Evolutionary conservation across 1,139 yeast genomes (phyloP).

Genomic region (Candida tetrigidarum): DNA sequence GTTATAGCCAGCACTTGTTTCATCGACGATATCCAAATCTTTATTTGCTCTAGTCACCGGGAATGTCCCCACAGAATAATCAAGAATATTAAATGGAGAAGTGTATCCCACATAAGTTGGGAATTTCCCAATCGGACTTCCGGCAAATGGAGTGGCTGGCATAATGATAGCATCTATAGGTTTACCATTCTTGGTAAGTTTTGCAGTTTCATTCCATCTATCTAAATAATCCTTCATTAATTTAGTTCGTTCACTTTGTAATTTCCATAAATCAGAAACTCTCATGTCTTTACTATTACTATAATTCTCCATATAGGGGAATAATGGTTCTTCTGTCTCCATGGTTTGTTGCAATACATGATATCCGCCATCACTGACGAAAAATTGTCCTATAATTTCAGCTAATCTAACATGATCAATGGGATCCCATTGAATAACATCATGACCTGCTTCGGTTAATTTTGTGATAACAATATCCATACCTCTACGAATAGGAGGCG

Average conservation of each 20-base stretch:
- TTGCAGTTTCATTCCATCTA: conserved; percentile 38
- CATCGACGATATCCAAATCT: conserved; percentile 35
- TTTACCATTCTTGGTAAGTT: conserved; percentile 37
- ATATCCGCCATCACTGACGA: conserved; percentile 50
- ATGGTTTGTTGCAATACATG: conserved; percentile 31
- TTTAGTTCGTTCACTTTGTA: conserved; percentile 36
- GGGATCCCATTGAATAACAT: conserved; percentile 49
- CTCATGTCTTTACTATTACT: conserved; percentile 32
- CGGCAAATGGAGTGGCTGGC: conserved; percentile 52
- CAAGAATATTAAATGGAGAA: conserved; percentile 60
- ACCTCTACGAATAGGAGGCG: conserved; percentile 60
- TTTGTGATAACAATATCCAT: conserved; percentile 29
- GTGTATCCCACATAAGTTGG: conserved; percentile 51
- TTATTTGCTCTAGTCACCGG: conserved; percentile 62
- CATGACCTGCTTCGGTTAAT: conserved; percentile 33
- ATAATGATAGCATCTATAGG: conserved; percentile 54
- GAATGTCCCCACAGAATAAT: conserved; percentile 59
- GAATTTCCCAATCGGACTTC: conserved; percentile 45
- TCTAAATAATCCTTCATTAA: conserved; percentile 39
- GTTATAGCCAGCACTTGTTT: conserved; percentile 20
- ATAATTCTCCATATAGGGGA: conserved; percentile 38
- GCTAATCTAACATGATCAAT: conserved; percentile 39
- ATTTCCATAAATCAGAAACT: conserved; percentile 48
- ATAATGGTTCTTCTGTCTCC: conserved; percentile 53
- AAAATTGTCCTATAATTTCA: conserved; percentile 42